Evolutionary conservation across 345 rosid species (phyloP), one percentile per base, ranked within the genome.

Genomic region (Raphanus sativus): DNA sequence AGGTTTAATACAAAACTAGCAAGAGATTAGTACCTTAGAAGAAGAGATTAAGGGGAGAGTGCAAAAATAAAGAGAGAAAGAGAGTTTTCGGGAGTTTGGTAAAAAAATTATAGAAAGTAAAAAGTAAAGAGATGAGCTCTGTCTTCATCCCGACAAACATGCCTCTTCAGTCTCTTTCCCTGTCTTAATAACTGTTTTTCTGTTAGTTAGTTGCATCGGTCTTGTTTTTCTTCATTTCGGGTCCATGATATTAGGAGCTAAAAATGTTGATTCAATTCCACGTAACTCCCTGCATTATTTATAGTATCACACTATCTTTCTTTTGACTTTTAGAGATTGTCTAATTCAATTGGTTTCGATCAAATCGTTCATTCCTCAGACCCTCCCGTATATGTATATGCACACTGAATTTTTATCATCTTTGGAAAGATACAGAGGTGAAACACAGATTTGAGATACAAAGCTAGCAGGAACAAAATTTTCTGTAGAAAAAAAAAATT

Each of bases 141-240:
- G 77, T 69, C 81, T 78, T 66, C 77, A 15, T 78, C 11, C 81
- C 81, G 77, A 78, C 69, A 72, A 78, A 78, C 69, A 78, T 45
- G 81, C 77, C 77, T 78, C 55, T 50, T 78, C 81, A 38, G 12
- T 55, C 62, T 71, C 16, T 76, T 15, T 36, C 0, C 33, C 29
- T 72, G 81, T 78, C 77, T 61, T 59, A 59, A 65, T 78, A 58
- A 66, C 73, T 6, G 69, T 59, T 71, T 33, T 78, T 71, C 16
- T 65, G 73, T 77, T 71, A 72, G n/a, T 77, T 77, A 33, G 67
- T 77, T 21, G 60, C 62, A 5, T 24, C 16, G 8, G 73, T 75
- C 80, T 63, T 64, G 16, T 38, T 45, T 13, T 30, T 71, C 66
- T 77, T 40, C 42, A 56, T 24, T 76, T 65, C 42, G 59, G 76